Base-by-base conservation (phyloP, 768 basidiomycete genomes). In the Amanita phalloides region DNA sequence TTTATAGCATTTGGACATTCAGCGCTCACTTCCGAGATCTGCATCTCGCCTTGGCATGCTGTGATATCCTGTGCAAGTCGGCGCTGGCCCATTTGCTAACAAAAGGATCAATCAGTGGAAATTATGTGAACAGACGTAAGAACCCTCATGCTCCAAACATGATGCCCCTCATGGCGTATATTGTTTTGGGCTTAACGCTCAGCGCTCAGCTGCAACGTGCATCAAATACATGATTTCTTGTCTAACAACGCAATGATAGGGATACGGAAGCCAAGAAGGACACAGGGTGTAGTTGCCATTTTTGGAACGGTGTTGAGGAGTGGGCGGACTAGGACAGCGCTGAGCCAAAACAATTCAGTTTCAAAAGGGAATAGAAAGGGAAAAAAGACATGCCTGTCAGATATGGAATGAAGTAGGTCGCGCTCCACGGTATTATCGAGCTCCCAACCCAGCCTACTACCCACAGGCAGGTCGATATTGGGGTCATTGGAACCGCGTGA, bases 321-420 rank as follows among this genome's bases (percentile, higher is more conserved):
- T 0, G 87, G 84, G 53, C 81, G 81, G 7, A 79, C 60, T 28
- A 89, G 66, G 6, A 85, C 76, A 51, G 71, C 72, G 62, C 87
- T 89, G 25, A 17, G 41, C n/a, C 20, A 25, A 50, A 32, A 44
- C 17, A 48, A 21, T 48, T 13, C 9, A 45, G 47, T 21, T 21
- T 35, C 26, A 30, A 32, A 26, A 21, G 30, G 17, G n/a, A 23
- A 9, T 6, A 55, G 41, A 45, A 45, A 48, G 49, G 10, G 30
- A 33, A 20, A 49, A 26, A 26, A 45, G 36, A 21, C 8, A 26
- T 36, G 79, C 86, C 86, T 89, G 53, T 85, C 79, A 3, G 78
- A 61, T 7, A 81, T 63, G 28, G 64, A 71, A 55, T 76, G 74
- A 8, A 80, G 66, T 35, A 61, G 60, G n/a, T 72, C 71, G 2